phyloP scores from a whole-genome alignment of 202 grass and related monocot species.

The Dendrocalamus latiflorus region DNA sequence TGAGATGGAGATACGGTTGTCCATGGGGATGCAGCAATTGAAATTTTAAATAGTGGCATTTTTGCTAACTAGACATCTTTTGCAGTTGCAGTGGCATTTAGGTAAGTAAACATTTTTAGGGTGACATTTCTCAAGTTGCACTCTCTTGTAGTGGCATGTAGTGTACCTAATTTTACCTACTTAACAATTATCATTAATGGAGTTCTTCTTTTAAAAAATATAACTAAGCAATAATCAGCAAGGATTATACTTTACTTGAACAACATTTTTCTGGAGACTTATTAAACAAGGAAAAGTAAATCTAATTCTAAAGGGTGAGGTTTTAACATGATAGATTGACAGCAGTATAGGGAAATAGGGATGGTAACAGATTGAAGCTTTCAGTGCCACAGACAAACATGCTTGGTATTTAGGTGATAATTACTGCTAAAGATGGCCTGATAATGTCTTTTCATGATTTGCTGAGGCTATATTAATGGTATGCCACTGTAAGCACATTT shows the following conservation, averaged over 20 bases:
- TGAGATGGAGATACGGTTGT: not conserved
- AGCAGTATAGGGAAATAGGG: not conserved
- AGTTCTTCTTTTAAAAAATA: not conserved
- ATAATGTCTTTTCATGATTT: not conserved
- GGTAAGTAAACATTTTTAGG: not conserved
- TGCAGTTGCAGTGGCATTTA: not conserved
- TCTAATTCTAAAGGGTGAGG: not conserved
- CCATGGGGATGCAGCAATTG: not conserved
- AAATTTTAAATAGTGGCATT: not conserved
- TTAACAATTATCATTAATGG: not conserved
- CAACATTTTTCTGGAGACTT: not conserved
- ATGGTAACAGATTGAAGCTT: not conserved
- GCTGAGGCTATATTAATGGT: not conserved
- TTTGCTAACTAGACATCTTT: not conserved
- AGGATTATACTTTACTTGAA: not conserved
- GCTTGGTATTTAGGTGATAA: not conserved
- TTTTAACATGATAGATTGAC: not conserved
- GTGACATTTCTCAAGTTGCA: not conserved
- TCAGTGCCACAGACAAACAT: not conserved
- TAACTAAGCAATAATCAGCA: not conserved
- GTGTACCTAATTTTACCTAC: too few species aligned
- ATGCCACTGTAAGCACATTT: not conserved
- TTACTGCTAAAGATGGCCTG: not conserved
- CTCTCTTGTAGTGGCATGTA: too few species aligned
- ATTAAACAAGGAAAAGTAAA: not conserved